phyloP scores from a whole-genome alignment of 768 basidiomycete genomes.

The Serendipita sp. region DNA sequence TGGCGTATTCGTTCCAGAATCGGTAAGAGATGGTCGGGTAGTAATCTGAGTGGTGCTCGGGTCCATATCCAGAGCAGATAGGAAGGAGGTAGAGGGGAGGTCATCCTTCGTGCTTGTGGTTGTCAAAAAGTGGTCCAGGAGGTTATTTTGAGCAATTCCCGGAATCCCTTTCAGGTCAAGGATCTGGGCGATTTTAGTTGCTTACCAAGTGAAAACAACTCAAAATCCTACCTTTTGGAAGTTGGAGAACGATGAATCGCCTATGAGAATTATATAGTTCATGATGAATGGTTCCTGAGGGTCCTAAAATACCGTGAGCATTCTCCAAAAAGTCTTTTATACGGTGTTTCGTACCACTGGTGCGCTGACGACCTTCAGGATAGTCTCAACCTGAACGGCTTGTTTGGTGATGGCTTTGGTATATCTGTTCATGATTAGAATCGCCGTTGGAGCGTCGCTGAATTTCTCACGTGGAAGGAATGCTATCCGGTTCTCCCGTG shows the following conservation, averaged over 20 bases:
- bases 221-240: constrained; percentile 76
- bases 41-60: constrained; percentile 39
- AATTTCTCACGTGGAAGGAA: constrained; percentile 16
- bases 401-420: constrained; percentile 66
- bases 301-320: constrained; percentile 33
- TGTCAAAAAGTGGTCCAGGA: constrained; percentile 82
- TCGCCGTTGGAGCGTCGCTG: background rate
- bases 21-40: constrained; percentile 33
- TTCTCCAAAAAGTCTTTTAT: background rate
- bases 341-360: constrained; percentile 48
- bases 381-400: constrained; percentile 68
- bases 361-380: constrained; percentile 90
- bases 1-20: constrained; percentile 29
- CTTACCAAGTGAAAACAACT: background rate
- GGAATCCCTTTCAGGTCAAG: constrained; percentile 90
- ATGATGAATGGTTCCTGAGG: constrained; percentile 88
- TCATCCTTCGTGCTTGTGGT: constrained; percentile 87
- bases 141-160: constrained; percentile 67
- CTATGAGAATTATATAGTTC: constrained; percentile 88
- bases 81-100: constrained; percentile 78
- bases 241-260: constrained; percentile 88
- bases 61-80: constrained; percentile 93
- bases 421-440: constrained; percentile 37
- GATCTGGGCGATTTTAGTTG: constrained; percentile 34
- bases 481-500: constrained; percentile 13